Evolutionary conservation across 495 filamentous ascomycete species (phyloP), one percentile per base, ranked within the genome.

Genomic region (Aspergillus biplanus): DNA sequence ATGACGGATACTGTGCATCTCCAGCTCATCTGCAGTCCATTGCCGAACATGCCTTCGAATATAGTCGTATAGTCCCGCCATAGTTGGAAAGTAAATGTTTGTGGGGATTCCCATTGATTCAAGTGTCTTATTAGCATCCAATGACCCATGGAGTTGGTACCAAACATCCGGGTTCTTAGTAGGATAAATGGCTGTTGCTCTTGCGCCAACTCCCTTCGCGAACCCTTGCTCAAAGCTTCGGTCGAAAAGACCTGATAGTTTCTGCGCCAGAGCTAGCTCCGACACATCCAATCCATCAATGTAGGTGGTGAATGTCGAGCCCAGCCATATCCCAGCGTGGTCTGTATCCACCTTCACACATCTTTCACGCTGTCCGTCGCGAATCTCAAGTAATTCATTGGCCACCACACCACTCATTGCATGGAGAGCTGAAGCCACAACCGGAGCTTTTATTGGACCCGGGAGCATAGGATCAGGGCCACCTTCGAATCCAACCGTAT

Each of bases 91-190:
- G 16, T 61, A 37, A 11, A 72, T 61, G 48, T 67, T 52, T 6
- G 61, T 33, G 42, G 72, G 64, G 31, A 73, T 70, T 0, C 71
- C 71, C 67, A 77, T 70, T 1, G 67, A 64, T 7, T 52, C 8
- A 5, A 75, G 70, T 1, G 60, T 61, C 33, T 60, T 52, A 2
- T 60, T 52, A 3, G 73, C 69, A 52, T 77, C 58, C 4, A 77
- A 48, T 0, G 71, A 75, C 1, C 73, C 74, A 33, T 77, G 73
- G 4, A 77, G 65, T 50, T 77, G 74, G 48, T 72, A 77, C 69
- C 69, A 75, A 5, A 73, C 69, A 6, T 58, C 56, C 0, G 63
- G 46, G 37, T 70, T 59, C 32, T 71, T 72, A 0, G 73, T 75
- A 7, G 64, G 66, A 34, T 75, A 74, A 8, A 77, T 61, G 2